Percentiles rank a stretch among this genome's conserved stretches.
Evolutionary conservation across 2,329 filamentous ascomycete species (phyloP).

Genomic region (Diaporthe sp.): DNA sequence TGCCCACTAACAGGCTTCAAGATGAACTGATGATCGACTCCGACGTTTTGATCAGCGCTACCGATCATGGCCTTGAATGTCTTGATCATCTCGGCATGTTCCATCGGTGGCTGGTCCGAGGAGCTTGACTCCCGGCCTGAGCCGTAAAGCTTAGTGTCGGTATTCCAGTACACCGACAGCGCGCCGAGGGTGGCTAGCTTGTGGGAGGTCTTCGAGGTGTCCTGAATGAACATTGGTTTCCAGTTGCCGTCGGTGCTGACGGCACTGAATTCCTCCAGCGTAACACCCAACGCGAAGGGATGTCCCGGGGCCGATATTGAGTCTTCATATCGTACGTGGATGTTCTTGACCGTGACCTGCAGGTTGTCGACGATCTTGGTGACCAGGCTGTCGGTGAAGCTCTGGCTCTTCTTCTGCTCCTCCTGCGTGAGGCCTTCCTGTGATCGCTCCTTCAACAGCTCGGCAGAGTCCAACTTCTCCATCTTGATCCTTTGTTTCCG

Average conservation of each 20-base stretch:
- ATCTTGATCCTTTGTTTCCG: constrained; percentile 95
- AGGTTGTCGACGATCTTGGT: constrained; percentile 99
- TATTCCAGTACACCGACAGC: constrained; percentile 98
- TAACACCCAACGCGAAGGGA: constrained; percentile 93
- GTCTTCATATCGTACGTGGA: constrained; percentile 98
- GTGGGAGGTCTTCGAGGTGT: constrained; percentile 85
- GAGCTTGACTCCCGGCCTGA: constrained; percentile 81
- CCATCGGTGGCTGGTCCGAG: constrained; percentile 70
- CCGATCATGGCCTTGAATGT: constrained; percentile 86
- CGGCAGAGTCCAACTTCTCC: constrained; percentile 97
- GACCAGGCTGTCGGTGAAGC: constrained; percentile 93
- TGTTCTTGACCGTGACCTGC: constrained; percentile 97
- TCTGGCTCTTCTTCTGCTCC: constrained; percentile 97
- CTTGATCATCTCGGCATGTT: constrained; percentile 82
- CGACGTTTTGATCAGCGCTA: constrained; percentile 57
- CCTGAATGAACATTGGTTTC: constrained; percentile 96
- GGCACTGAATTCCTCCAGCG: constrained; percentile 95
- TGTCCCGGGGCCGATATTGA: constrained; percentile 95
- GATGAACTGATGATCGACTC: constrained; percentile 85
- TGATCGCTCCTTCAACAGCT: constrained; percentile 91
- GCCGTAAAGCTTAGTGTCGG: constrained; percentile 87
- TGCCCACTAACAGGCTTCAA: constrained; percentile 95
- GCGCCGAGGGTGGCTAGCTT: constrained; percentile 94
- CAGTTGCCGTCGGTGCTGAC: constrained; percentile 96
- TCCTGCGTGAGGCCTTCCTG: constrained; percentile 94